A percentile compares a stretch with the other conserved stretches of the same genome.
Evolutionary conservation across 2,329 filamentous ascomycete genomes (phyloP).

Genomic region (Aspergillus oerlinghausenensis): DNA sequence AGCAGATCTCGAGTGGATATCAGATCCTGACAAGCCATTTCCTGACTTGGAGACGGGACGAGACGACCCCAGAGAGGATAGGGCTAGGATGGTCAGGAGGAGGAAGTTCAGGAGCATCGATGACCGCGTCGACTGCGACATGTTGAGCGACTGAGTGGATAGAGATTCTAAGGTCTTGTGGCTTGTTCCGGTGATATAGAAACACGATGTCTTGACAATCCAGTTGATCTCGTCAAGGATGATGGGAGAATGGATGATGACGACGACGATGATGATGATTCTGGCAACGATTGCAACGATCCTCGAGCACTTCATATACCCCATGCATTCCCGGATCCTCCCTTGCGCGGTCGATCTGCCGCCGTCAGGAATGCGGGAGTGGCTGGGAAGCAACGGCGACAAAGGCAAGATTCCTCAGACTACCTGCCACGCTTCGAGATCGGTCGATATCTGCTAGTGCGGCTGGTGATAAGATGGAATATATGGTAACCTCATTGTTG

Average conservation of each 20-base stretch:
- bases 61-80: constrained; percentile 4
- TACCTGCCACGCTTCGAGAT: neutral
- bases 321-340: neutral
- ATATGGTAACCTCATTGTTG: neutral
- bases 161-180: neutral
- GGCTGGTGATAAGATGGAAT: neutral
- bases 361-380: constrained; percentile 9
- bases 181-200: neutral
- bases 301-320: constrained; percentile 9
- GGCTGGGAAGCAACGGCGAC: constrained; percentile 3
- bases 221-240: neutral
- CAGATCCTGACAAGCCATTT: neutral
- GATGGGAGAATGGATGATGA: neutral
- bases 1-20: constrained; percentile 1
- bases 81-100: constrained; percentile 1
- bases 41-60: neutral
- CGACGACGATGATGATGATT: neutral
- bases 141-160: neutral
- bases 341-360: constrained; percentile 2
- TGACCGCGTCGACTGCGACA: constrained; percentile 2
- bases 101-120: constrained; percentile 5
- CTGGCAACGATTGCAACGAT: neutral
- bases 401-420: neutral
- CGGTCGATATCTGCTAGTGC: neutral
- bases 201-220: neutral